Evolutionary conservation across 2,329 filamentous ascomycete genomes (phyloP).

Genomic region (Stagonosporopsis tanaceti): DNA sequence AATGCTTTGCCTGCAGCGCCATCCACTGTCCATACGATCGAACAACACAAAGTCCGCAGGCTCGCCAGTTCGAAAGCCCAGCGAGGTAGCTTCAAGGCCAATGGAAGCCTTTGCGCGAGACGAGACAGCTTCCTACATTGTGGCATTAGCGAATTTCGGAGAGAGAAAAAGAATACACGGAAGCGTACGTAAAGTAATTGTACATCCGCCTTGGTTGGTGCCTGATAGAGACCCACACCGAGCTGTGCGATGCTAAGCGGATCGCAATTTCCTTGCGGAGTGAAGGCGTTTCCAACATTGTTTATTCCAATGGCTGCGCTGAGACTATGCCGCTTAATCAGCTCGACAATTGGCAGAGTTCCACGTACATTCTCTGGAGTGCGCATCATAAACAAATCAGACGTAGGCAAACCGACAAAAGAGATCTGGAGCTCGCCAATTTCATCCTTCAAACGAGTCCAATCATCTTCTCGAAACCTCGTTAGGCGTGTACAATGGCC

Average conservation of each 20-base stretch:
- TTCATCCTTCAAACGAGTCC: conserved; percentile 56
- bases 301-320: conserved; percentile 71
- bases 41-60: conserved; percentile 56
- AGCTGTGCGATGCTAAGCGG: conserved; percentile 67
- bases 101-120: conserved; percentile 56
- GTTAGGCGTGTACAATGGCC: conserved; percentile 75
- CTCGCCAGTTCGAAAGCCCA: conserved; percentile 47
- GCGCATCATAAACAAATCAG: conserved; percentile 77
- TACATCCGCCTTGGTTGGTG: conserved; percentile 67
- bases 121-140: conserved; percentile 58
- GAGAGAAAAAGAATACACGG: conserved; percentile 8
- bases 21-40: conserved; percentile 45
- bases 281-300: conserved; percentile 79
- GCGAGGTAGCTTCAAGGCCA: conserved; percentile 36
- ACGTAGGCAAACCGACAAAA: conserved; percentile 75
- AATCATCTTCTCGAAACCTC: conserved; percentile 60
- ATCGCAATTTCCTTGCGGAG: conserved; percentile 72
- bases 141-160: conserved; percentile 22
- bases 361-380: conserved; percentile 59
- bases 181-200: conserved; percentile 64
- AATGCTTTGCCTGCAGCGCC: conserved; percentile 54
- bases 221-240: conserved; percentile 58
- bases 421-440: conserved; percentile 66
- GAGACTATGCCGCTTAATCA: conserved; percentile 67
- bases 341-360: conserved; percentile 67